These are phyloP conservation scores for Colletotrichum cereale DNA, from an alignment of 2,329 filamentous ascomycete species.

Conservation along the genomic window DNA sequence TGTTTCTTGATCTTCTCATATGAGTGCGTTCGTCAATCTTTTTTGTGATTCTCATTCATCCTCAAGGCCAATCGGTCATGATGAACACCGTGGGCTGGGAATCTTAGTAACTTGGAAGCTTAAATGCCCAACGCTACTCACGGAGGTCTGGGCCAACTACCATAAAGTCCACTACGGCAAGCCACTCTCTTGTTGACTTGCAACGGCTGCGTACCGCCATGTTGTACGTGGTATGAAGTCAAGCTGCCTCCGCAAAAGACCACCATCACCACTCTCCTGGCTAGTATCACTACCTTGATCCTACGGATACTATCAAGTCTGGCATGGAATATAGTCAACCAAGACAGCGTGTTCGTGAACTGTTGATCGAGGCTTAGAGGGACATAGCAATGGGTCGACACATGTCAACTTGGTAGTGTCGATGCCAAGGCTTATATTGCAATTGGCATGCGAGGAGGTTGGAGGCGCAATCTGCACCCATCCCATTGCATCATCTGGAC, in stretches of 20 bases:
- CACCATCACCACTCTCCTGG: background rate
- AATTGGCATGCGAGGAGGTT: background rate
- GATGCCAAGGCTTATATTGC: background rate
- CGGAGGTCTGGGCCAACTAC: conserved; percentile 74
- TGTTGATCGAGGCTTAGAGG: background rate
- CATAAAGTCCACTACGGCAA: conserved; percentile 69
- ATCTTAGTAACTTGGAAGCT: background rate
- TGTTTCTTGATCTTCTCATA: too few relatives aligned
- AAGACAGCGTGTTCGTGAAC: background rate
- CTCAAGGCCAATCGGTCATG: background rate
- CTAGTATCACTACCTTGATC: too few relatives aligned
- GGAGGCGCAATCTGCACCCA: background rate
- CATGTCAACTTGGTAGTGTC: background rate
- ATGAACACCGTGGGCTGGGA: background rate
- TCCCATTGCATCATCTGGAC: background rate
- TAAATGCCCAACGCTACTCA: conserved; percentile 71
- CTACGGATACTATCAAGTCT: background rate
- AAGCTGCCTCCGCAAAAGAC: conserved; percentile 12
- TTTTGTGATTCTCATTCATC: background rate
- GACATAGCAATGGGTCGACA: background rate
- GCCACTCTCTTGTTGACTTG: conserved; percentile 70
- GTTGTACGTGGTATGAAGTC: conserved; percentile 8
- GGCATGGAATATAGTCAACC: background rate
- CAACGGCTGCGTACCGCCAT: too few relatives aligned
- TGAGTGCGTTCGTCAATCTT: background rate